Evolutionary conservation across 2,329 filamentous ascomycete species (phyloP), one percentile per base, ranked within the genome.

Genomic region (Plectosphaerella cucumerina): DNA sequence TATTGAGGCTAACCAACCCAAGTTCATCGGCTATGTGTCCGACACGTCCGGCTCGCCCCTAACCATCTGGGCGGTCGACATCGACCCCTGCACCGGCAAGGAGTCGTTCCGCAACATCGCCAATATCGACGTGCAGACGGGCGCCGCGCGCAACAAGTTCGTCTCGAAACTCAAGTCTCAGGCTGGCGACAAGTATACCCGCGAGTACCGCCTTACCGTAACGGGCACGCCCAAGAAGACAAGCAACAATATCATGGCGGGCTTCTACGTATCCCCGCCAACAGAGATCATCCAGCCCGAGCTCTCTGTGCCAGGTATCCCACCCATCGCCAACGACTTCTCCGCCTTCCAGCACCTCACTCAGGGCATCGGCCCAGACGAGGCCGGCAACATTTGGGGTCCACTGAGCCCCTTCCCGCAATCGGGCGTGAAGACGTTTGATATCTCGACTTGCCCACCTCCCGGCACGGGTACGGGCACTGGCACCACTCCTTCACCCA

Each of bases 251-350:
- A 69, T 74, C 46, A 53, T 61, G 15, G 70, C 69, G 3, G 70
- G 71, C 5, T 64, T 70, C 49, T 74, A 70, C 43, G 59, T 73
- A 17, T 64, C 65, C 23, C 65, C 71, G 9, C 69, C 73, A 5
- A 63, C 61, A 3, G 71, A 73, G 51, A 73, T 69, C 68, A 72
- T 74, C 54, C 70, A 69, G 58, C 70, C 71, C 11, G 71, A 74
- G 54, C 60, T 66, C n/a, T 60, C 66, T 18, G 58, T 62, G 4
- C 71, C 71, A n/a, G 71, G 71, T 1, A 50, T 52, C 17, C 42
- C 58, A 9, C 63, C 62, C 10, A 56, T 56, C 57, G 62, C 52
- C 52, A 65, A 62, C 54, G 62, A 68, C 47, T 72, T 73, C 50
- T 57, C 58, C 22, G 62, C 63, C 33, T 60, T 73, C 10, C 60